phyloP scores from a whole-genome alignment of 768 basidiomycete genomes.

The Boletus vinaceobasis region DNA sequence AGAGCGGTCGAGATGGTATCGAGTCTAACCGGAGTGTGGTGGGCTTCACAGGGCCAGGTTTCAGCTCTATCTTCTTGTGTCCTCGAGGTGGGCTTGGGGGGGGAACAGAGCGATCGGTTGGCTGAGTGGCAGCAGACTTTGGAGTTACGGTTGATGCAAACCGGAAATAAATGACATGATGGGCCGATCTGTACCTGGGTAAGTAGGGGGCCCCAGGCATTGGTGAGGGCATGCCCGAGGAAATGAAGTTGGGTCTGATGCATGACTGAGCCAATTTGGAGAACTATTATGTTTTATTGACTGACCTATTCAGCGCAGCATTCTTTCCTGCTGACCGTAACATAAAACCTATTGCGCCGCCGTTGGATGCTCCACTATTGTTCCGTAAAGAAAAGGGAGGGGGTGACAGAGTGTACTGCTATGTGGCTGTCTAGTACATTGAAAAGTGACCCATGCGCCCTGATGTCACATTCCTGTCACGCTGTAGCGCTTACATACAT shows the following conservation, averaged over 20 bases:
- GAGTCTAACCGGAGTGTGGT: conserved; percentile 24
- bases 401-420: background rate
- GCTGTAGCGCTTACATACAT: background rate
- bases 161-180: conserved; percentile 7
- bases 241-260: conserved; percentile 19
- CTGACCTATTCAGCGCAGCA: conserved; percentile 39
- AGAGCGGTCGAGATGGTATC: conserved; percentile 17
- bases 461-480: conserved; percentile 13
- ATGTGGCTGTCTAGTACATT: background rate
- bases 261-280: conserved; percentile 3
- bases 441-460: background rate
- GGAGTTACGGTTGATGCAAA: conserved; percentile 31
- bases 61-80: conserved; percentile 54
- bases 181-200: background rate
- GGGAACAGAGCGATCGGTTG: conserved; percentile 22
- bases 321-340: conserved; percentile 36
- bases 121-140: conserved; percentile 17
- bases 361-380: conserved; percentile 1
- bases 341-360: conserved; percentile 33
- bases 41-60: conserved; percentile 59
- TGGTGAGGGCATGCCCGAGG: background rate
- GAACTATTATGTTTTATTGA: background rate
- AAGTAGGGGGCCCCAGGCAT: background rate
- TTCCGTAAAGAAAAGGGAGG: conserved; percentile 8
- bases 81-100: conserved; percentile 31